Base-by-base conservation (phyloP, 371 early-diverging fungal species). In the Mucor mucedo region DNA sequence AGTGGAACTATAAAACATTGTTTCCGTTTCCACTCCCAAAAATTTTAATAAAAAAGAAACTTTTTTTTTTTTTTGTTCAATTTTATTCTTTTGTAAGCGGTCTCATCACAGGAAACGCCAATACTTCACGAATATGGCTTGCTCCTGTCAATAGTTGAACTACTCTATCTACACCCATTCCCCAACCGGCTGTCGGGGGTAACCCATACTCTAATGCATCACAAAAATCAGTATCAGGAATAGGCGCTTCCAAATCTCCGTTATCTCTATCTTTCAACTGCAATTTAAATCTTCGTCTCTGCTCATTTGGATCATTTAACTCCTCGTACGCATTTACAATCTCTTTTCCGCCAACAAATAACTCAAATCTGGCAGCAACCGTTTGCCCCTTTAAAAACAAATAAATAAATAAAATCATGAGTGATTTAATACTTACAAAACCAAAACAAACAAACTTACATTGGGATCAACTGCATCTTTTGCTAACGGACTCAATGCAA, bases 301-400 rank as follows among this genome's bases (percentile, higher is more conserved):
- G 99, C 62, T 98, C 98, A 57, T 89, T 75, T 1, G 99, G 99
- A 75, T 99, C 97, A 71, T 99, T 99, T 76, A 99, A 85, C 80
- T 99, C 99, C 65, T 99, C 98, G 80, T 99, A 99, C 0, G 99
- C 98, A 75, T 99, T 99, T 59, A 95, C 94, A 39, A 98, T 76
- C 73, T 99, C 99, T 59, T 93, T 93, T n/a, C 89, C 85, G 2
- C 84, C 91, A 14, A 98, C 87, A 78, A 98, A 98, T 39, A 98
- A 79, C 77, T 99, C 99, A 73, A 99, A 97, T 35, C 99, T 85
- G 32, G 90, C 95, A 28, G 90, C 85, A 1, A 86, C 73, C 3
- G 49, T 62, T 48, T 81, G 70, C 14, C 78, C 78, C 76, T 82
- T 76, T 67, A 9, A 61, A 54, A 11, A 4, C 5, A 38, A 27